phyloP scores from a whole-genome alignment of 306 rosid genomes.

The Prunus mongolica region DNA sequence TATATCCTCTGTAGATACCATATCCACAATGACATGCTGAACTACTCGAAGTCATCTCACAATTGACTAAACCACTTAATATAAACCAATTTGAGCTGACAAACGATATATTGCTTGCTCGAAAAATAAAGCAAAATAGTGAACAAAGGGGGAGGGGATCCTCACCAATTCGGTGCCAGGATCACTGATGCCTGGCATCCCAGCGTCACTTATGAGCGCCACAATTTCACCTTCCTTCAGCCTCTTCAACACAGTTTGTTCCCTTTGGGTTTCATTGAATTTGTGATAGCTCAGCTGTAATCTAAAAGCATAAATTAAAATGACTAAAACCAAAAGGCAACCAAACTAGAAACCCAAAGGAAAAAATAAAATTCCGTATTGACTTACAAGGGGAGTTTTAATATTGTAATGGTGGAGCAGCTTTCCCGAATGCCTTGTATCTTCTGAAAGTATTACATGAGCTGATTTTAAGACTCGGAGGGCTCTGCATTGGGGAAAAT shows the following conservation, averaged over 20 bases:
- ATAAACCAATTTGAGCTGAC: neutral
- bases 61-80: neutral
- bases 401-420: slow-evolving; percentile 76
- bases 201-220: slow-evolving; percentile 86
- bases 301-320: slow-evolving; percentile 35
- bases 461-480: slow-evolving; percentile 76
- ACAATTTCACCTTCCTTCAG: slow-evolving; percentile 81
- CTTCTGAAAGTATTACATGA: slow-evolving; percentile 80
- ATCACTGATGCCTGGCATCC: slow-evolving; percentile 90
- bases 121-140: neutral
- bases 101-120: neutral
- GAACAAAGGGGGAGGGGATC: neutral
- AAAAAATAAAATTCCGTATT: neutral
- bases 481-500: slow-evolving; percentile 47
- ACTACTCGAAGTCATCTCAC: neutral
- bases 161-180: slow-evolving; percentile 91
- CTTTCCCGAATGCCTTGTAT: slow-evolving; percentile 91
- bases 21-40: neutral
- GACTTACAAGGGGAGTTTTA: slow-evolving; percentile 78
- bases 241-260: slow-evolving; percentile 72
- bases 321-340: neutral
- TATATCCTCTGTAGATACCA: neutral
- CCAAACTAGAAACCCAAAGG: neutral
- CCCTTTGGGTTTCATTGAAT: slow-evolving; percentile 85
- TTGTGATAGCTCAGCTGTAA: slow-evolving; percentile 92